Conservation (phyloP, 441 rosid species). For the Adansonia rubrostipa region DNA sequence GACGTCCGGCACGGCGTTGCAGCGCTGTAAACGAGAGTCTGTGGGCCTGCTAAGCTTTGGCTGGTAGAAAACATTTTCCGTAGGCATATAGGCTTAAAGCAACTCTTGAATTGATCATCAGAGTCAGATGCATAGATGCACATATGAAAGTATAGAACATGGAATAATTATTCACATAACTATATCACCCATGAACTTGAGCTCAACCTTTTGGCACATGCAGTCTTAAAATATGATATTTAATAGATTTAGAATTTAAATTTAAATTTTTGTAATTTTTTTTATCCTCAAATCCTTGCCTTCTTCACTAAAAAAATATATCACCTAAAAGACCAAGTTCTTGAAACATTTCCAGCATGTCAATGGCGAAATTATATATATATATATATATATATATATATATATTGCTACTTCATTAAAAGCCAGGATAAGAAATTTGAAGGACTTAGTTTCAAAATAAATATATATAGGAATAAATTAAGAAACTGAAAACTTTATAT, state of each 20-base stretch:
- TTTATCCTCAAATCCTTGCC: no score
- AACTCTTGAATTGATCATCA: neutral
- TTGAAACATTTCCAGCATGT: neutral
- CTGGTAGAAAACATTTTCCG: neutral
- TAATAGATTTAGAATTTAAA: no score
- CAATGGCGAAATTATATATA: neutral
- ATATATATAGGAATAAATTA: no score
- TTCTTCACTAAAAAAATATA: no score
- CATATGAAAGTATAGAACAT: neutral
- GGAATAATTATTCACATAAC: neutral
- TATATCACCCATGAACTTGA: no score
- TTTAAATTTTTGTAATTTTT: no score
- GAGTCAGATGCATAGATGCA: neutral
- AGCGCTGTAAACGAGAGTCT: neutral
- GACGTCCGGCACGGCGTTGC: neutral
- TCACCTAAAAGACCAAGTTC: neutral
- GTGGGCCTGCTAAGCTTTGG: conserved; percentile 6
- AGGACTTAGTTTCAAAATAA: neutral
- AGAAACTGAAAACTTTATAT: neutral
- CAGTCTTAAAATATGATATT: no score
- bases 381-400: no score
- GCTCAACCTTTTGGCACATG: no score
- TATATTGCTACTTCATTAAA: neutral
- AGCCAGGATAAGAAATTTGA: neutral
- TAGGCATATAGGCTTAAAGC: neutral